Evolutionary conservation across 2,329 filamentous ascomycete genomes (phyloP).

Genomic region (Blumeriella jaapii): DNA sequence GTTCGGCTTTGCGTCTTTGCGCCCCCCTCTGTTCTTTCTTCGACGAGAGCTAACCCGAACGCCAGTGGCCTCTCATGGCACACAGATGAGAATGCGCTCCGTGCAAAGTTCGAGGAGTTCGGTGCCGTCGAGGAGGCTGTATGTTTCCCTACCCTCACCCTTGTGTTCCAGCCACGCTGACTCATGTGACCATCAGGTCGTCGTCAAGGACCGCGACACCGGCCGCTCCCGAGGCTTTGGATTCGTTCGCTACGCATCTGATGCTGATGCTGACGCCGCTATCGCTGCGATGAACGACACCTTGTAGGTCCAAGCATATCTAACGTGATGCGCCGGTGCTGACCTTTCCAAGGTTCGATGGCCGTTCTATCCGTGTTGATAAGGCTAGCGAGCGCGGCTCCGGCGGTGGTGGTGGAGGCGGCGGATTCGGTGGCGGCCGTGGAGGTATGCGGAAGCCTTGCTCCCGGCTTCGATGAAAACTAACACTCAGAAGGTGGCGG

Average conservation of each 20-base stretch:
- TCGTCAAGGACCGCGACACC: conserved; percentile 96
- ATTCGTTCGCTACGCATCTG: conserved; percentile 79
- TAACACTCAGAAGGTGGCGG: conserved; percentile 7
- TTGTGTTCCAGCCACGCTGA: conserved; percentile 7
- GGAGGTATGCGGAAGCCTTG: conserved; percentile 15
- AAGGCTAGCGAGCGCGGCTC: conserved; percentile 65
- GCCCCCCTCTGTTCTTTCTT: not conserved
- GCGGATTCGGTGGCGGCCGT: conserved; percentile 32
- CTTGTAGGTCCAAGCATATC: conserved; percentile 52
- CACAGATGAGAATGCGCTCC: conserved; percentile 80
- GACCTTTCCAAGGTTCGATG: conserved; percentile 61
- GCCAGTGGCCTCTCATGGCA: conserved; percentile 93
- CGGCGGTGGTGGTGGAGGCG: conserved; percentile 31
- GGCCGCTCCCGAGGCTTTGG: conserved; percentile 95
- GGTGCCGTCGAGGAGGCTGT: conserved; percentile 91
- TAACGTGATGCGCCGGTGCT: conserved; percentile 8
- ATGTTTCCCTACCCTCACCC: conserved; percentile 34
- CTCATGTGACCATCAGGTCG: conserved; percentile 49
- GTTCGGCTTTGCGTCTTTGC: conserved; percentile 10
- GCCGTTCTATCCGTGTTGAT: conserved; percentile 87
- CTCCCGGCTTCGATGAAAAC: not conserved
- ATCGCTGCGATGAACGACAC: conserved; percentile 76
- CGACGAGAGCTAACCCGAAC: conserved; percentile 9
- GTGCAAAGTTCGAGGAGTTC: conserved; percentile 86
- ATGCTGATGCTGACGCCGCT: conserved; percentile 64